phyloP scores from a whole-genome alignment of 2,329 filamentous ascomycete species.

The Trichoderma brevicompactum region DNA sequence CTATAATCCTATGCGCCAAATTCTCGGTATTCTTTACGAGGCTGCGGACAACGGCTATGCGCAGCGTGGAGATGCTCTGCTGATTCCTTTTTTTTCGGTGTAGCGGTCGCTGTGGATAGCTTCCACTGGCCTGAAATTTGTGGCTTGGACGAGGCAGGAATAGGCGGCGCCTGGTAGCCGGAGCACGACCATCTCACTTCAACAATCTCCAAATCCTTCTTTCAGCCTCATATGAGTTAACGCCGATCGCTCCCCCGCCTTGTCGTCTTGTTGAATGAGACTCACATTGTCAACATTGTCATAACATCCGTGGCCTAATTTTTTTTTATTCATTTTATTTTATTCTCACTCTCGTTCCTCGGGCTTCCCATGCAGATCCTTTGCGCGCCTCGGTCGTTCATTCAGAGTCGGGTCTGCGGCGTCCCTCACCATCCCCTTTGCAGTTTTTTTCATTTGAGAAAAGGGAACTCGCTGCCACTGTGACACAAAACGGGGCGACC shows the following conservation, averaged over 20 bases:
- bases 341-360: neutral
- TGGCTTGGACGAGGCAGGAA: slow-evolving; percentile 13
- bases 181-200: neutral
- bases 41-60: neutral
- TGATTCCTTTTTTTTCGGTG: neutral
- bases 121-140: slow-evolving; percentile 3
- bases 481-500: neutral
- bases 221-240: slow-evolving; percentile 19
- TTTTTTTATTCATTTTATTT: neutral
- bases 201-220: slow-evolving; percentile 9
- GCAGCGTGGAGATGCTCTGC: slow-evolving; percentile 10
- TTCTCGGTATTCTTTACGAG: neutral
- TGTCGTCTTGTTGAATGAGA: neutral
- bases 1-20: neutral
- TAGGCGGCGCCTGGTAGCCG: slow-evolving; percentile 3
- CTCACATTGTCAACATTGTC: neutral
- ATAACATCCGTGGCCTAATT: neutral
- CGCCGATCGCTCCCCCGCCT: neutral
- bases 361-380: slow-evolving; percentile 8
- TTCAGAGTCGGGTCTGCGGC: slow-evolving; percentile 7
- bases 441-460: too few relatives aligned
- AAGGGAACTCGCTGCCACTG: neutral
- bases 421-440: neutral
- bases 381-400: slow-evolving; percentile 5
- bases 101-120: slow-evolving; percentile 3